These are phyloP conservation scores for Botrytis cinerea DNA, from an alignment of 2,329 filamentous ascomycete species.

Conservation along the genomic window DNA sequence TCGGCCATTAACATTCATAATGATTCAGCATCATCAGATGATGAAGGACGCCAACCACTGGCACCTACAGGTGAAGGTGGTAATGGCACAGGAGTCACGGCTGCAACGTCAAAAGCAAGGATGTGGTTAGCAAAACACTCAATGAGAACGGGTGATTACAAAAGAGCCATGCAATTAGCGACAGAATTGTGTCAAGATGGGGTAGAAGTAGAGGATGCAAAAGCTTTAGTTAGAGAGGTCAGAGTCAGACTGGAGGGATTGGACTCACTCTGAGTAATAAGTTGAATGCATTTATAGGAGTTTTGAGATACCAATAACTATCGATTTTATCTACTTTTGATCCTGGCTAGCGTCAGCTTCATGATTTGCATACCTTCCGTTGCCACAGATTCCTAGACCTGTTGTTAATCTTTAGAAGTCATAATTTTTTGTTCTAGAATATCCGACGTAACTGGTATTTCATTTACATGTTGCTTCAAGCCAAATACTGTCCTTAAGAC, in stretches of 20 bases:
- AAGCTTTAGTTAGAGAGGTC: conserved; percentile 85
- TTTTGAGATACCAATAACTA: conserved; percentile 15
- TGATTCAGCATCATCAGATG: conserved; percentile 56
- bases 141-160: conserved; percentile 73
- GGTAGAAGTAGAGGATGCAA: conserved; percentile 94
- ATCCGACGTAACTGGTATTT: neutral
- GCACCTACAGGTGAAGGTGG: conserved; percentile 42
- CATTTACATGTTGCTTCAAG: no score
- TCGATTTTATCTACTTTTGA: conserved; percentile 5
- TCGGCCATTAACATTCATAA: conserved; percentile 43
- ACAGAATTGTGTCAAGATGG: conserved; percentile 95
- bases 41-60: conserved; percentile 37
- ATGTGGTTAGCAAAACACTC: conserved; percentile 90
- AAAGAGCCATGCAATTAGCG: conserved; percentile 75
- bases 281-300: conserved; percentile 15
- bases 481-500: no score
- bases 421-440: no score
- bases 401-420: neutral
- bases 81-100: conserved; percentile 78
- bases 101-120: conserved; percentile 86
- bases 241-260: conserved; percentile 62
- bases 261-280: neutral
- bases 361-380: neutral
- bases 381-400: neutral
- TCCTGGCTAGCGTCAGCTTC: conserved; percentile 12